Base-by-base conservation (phyloP, 2,329 filamentous ascomycete species). In the Phoma herbarum region DNA sequence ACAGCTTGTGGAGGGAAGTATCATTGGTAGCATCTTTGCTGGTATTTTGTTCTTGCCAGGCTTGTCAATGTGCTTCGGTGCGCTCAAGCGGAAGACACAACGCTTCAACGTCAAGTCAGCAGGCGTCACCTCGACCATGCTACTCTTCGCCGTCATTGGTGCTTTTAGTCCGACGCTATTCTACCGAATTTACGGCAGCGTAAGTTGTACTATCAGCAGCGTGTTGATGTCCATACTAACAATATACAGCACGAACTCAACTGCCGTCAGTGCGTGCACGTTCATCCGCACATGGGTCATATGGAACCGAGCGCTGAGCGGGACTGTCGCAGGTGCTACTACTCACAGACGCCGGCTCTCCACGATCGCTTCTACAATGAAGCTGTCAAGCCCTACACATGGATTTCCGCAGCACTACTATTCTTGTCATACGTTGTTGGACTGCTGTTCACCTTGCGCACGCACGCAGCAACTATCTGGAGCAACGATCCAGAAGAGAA, bases 31-130 rank as follows among this genome's bases (percentile, higher is more conserved):
- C 77, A 97, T 99, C 61, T 97, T 99, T 76, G 94, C 94, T 4
- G 95, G 95, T 80, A 91, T 99, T 43, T 84, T 99, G 14, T 96
- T 99, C 75, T 83, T 99, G 44, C 95, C 95, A 0, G 95, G 95
- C 1, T 77, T 99, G 31, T 98, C 94, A 57, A 99, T 99, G 95
- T 99, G 95, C 78, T 99, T 97, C 72, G 95, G 95, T 43, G 96
- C 96, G 18, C 89, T 99, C 73, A 97, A 97, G 81, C 89, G 96
- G 69, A 99, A 99, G 81, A 99, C 95, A 1, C 95, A 99, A 75
- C 89, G 95, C 41, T 99, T 99, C 84, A 99, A 99, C 74, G 93
- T 95, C 63, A 92, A 90, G 72, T 98, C 94, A 31, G 95, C 95
- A 28, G 93, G 95, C 74, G 95, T 98, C 31, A 98, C 94, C 0